Conservation (phyloP, 1,284 basidiomycete genomes). For the Veloboletus limbatus region DNA sequence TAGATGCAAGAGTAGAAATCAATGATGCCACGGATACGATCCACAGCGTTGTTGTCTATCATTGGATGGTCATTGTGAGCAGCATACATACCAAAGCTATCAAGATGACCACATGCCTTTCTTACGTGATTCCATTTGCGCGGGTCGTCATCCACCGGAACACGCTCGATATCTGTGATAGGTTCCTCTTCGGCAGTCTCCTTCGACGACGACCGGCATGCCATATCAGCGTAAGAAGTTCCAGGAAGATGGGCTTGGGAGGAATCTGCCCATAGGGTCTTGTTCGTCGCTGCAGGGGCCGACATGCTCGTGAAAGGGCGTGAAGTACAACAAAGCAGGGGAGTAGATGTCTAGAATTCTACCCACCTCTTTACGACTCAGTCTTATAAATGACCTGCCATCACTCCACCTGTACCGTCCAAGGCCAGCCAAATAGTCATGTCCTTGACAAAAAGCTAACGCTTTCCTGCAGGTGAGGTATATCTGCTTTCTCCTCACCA, state of each 20-base stretch:
- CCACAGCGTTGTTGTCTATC: constrained; percentile 51
- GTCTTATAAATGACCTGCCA: constrained; percentile 23
- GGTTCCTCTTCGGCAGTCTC: constrained; percentile 6
- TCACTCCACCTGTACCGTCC: constrained; percentile 1
- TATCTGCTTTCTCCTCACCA: constrained; percentile 17
- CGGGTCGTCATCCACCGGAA: constrained; percentile 74
- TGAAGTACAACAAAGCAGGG: constrained; percentile 2
- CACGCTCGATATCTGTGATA: constrained; percentile 60
- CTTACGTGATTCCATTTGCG: constrained; percentile 64
- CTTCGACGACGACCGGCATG: constrained; percentile 3
- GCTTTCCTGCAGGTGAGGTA: constrained; percentile 16
- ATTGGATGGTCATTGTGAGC: neutral
- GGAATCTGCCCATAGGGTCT: neutral
- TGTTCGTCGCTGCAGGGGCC: constrained; percentile 1
- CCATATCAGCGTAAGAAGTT: constrained; percentile 2
- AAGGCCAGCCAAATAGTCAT: neutral
- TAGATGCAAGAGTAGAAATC: constrained; percentile 66
- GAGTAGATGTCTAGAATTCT: neutral
- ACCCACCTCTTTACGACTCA: constrained; percentile 7
- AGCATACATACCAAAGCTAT: neutral
- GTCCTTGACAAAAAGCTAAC: neutral
- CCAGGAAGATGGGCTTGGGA: constrained; percentile 3
- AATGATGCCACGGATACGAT: constrained; percentile 62
- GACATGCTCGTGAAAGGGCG: constrained; percentile 14
- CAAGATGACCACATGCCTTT: constrained; percentile 50